Conservation (phyloP, 140 eudicot genomes). For the Oenanthe javanica region DNA sequence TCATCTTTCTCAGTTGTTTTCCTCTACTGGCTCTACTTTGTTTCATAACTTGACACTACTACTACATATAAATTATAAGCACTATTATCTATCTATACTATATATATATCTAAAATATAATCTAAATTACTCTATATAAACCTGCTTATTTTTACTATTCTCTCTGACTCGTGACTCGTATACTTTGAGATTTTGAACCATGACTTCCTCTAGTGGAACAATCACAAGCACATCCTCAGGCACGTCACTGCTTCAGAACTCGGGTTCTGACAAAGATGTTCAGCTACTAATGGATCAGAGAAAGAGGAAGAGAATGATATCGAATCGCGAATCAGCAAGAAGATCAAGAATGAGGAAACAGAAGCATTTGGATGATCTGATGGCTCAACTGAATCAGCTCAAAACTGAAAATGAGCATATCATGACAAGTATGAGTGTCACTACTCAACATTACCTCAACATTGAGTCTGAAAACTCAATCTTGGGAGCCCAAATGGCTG, state of each 20-base stretch:
- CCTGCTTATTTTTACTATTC: background rate
- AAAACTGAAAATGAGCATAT: slow-evolving; percentile 44
- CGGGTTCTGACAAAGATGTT: slow-evolving; percentile 50
- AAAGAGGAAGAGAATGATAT: slow-evolving; percentile 69
- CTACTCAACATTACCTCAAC: slow-evolving; percentile 37
- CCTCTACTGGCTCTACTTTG: slow-evolving; percentile 86
- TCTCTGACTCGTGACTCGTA: background rate
- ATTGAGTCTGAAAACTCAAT: slow-evolving; percentile 72
- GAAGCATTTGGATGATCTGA: slow-evolving; percentile 64
- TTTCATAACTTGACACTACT: slow-evolving; percentile 38
- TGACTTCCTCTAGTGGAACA: slow-evolving; percentile 65
- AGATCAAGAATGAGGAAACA: slow-evolving; percentile 80
- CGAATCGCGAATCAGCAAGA: slow-evolving; percentile 88
- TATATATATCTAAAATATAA: slow-evolving; percentile 2
- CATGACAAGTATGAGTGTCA: slow-evolving; percentile 30
- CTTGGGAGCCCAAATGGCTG: slow-evolving; percentile 63
- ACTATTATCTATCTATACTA: background rate
- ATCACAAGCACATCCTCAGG: slow-evolving; percentile 32
- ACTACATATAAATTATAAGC: slow-evolving; percentile 1
- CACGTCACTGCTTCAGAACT: slow-evolving; percentile 39
- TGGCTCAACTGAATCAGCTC: slow-evolving; percentile 52
- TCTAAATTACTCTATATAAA: slow-evolving; percentile 5
- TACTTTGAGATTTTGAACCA: slow-evolving; percentile 3
- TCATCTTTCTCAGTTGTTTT: slow-evolving; percentile 95
- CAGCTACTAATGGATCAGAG: slow-evolving; percentile 52